These are phyloP conservation scores for Acanthamoeba healyi DNA, from an alignment of 208 protist species.

Conservation along the genomic window DNA sequence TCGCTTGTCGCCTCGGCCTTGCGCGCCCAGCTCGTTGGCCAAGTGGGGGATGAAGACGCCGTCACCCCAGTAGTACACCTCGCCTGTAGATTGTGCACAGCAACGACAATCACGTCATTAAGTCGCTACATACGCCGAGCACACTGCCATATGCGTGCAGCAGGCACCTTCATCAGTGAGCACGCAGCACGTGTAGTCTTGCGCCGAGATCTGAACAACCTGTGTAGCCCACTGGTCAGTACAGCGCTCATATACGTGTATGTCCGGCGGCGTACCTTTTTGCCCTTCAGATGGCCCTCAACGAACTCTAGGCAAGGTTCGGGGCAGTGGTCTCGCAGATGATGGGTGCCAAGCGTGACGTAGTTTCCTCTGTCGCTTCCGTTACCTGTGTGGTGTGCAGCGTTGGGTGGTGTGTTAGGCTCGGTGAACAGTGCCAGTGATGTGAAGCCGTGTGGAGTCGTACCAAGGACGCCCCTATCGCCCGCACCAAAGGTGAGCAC, in stretches of 20 bases:
- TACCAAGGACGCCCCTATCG: neutral
- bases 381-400: too few relatives aligned
- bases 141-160: neutral
- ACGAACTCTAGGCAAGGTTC: neutral
- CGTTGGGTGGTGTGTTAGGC: too few relatives aligned
- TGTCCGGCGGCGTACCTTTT: neutral
- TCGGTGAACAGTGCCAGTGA: too few relatives aligned
- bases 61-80: constrained; percentile 22
- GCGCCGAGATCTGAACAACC: constrained; percentile 1
- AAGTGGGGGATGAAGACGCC: neutral
- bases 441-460: too few relatives aligned
- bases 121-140: neutral
- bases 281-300: neutral
- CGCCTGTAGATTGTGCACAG: neutral
- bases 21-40: neutral
- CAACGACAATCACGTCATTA: neutral
- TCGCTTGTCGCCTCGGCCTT: neutral
- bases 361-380: neutral
- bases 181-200: neutral
- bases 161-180: constrained; percentile 26
- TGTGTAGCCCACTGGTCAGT: neutral
- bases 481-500: neutral
- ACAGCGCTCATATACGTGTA: neutral
- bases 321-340: neutral
- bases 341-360: neutral